These are phyloP conservation scores for Metschnikowia reukaufii DNA, from an alignment of 805 yeast genomes.

Conservation along the genomic window DNA sequence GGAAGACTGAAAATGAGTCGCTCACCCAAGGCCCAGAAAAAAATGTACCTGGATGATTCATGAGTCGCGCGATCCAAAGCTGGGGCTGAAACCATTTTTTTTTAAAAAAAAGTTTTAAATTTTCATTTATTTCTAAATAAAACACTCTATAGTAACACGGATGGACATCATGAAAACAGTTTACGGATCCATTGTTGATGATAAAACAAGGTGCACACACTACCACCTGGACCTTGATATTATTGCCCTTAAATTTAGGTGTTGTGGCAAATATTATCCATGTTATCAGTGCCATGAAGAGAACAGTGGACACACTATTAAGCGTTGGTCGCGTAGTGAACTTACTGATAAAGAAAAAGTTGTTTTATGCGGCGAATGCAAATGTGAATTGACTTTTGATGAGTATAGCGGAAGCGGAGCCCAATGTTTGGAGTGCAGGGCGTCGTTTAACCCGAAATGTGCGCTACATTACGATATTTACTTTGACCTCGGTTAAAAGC, in stretches of 20 bases:
- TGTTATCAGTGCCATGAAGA: slow-evolving; percentile 40
- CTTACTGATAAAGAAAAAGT: slow-evolving; percentile 20
- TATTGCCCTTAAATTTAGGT: slow-evolving; percentile 40
- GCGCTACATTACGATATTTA: slow-evolving; percentile 37
- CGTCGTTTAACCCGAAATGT: slow-evolving; percentile 39
- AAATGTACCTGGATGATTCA: neutral
- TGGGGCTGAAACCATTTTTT: too few relatives aligned
- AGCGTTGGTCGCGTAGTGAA: slow-evolving; percentile 17
- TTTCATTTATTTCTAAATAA: neutral
- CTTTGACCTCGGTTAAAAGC: slow-evolving; percentile 23
- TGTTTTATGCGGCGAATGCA: slow-evolving; percentile 40
- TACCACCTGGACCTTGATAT: slow-evolving; percentile 36
- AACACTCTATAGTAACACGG: neutral
- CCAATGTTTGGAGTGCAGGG: slow-evolving; percentile 28
- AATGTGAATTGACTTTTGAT: slow-evolving; percentile 26
- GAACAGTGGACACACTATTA: slow-evolving; percentile 14
- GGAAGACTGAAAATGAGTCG: too few relatives aligned
- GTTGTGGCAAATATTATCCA: slow-evolving; percentile 39
- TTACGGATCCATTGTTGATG: slow-evolving; percentile 25
- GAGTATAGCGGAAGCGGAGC: slow-evolving; percentile 23
- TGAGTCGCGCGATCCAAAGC: slow-evolving; percentile 1
- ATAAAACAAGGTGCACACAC: slow-evolving; percentile 38
- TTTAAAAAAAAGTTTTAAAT: neutral
- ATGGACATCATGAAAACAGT: slow-evolving; percentile 5
- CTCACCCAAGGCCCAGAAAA: too few relatives aligned